Evolutionary conservation across 2,329 filamentous ascomycete genomes (phyloP), one percentile per base, ranked within the genome.

Genomic region (Macrophomina pseudophaseolina): DNA sequence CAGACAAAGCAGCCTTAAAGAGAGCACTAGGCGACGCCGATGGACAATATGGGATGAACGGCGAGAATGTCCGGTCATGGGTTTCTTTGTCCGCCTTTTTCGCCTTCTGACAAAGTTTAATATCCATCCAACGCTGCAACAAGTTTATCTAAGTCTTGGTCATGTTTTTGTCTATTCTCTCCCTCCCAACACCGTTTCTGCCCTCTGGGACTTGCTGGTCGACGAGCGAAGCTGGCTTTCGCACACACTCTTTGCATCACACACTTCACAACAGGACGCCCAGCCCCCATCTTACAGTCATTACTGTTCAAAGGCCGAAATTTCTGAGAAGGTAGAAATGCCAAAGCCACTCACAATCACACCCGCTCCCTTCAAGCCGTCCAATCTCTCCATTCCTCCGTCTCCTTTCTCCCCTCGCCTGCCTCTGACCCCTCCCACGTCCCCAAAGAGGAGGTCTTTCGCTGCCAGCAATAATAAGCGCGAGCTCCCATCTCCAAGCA

Each of bases 321-420:
- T 23, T 23, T 23, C 0, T 33, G 9, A 16, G 14, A 3, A 33
- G 28, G 5, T 38, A 38, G 35, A 56, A 12, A 65, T 65, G 63
- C 42, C 63, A 12, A 65, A 51, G 11, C 32, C 48, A 0, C 71
- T 75, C 5, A 69, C 70, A 16, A 79, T 82, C 60, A 72, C 74
- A 18, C 73, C 80, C 5, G 69, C 75, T 1, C 80, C 80, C 7
- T 82, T 79, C 74, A 80, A 78, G 70, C 74, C 80, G 46, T 82
- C 82, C 5, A 68, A 72, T 11, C 80, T 83, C 38, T 73, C 80
- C 30, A 79, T 81, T 35, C 81, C 81, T 8, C 77, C 80, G 0
- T 82, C 81, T 0, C 80, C 81, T 1, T 82, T 80, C 73, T 80
- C 80, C 0, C 79, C 79, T 5, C 72, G 69, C 2, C 30, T 58